These are phyloP conservation scores for Starmerella cellae DNA, from an alignment of 805 yeast species.

Conservation along the genomic window DNA sequence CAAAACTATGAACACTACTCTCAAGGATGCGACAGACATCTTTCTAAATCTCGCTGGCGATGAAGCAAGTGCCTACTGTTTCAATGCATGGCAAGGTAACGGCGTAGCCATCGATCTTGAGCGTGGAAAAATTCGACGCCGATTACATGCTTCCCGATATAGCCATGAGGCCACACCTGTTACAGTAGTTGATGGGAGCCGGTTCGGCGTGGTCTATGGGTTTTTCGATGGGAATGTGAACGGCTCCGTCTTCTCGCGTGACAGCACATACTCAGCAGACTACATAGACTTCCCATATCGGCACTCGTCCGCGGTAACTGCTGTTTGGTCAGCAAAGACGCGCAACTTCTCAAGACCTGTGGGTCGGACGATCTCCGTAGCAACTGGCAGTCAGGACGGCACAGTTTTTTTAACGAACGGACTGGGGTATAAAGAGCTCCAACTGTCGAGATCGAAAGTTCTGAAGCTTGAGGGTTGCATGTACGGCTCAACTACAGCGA, in stretches of 20 bases:
- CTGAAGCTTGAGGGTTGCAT: conserved; percentile 11
- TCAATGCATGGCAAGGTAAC: conserved; percentile 20
- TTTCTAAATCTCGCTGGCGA: conserved; percentile 19
- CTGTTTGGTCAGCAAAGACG: conserved; percentile 21
- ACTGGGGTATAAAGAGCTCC: not conserved
- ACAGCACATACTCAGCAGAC: conserved; percentile 21
- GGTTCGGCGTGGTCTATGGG: conserved; percentile 25
- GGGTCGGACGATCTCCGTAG: conserved; percentile 5
- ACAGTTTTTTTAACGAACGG: conserved; percentile 6
- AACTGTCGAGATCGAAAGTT: conserved; percentile 3
- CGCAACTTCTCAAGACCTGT: conserved; percentile 8
- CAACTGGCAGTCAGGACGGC: conserved; percentile 17
- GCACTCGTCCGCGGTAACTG: conserved; percentile 20
- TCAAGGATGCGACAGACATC: conserved; percentile 18
- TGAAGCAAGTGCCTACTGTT: conserved; percentile 18
- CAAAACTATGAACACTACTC: conserved; percentile 20
- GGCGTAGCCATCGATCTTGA: conserved; percentile 25
- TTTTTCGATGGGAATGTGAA: conserved; percentile 20
- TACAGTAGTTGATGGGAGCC: conserved; percentile 20
- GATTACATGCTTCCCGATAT: conserved; percentile 19
- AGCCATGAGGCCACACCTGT: conserved; percentile 13
- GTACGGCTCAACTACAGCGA: conserved; percentile 8
- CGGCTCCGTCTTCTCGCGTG: conserved; percentile 19
- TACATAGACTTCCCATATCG: conserved; percentile 16
- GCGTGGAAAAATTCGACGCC: conserved; percentile 22